These are phyloP conservation scores for Tephrocybe rancida DNA, from an alignment of 768 basidiomycete species.

Conservation along the genomic window DNA sequence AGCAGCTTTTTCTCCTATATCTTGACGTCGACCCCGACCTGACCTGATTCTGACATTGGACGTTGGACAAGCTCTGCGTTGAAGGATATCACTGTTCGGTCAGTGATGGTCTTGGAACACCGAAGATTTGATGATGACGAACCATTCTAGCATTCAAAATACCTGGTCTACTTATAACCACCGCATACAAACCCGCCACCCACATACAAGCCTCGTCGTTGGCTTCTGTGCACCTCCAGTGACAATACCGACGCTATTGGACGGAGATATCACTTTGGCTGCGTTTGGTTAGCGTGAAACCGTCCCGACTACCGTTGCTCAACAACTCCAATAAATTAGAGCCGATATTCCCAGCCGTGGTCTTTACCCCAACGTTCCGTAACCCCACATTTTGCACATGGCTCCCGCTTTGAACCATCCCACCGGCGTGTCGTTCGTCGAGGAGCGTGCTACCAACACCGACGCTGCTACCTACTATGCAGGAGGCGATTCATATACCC, in stretches of 20 bases:
- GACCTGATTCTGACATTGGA: too few relatives aligned
- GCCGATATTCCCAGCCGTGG: background rate
- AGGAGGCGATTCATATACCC: slow-evolving; percentile 73
- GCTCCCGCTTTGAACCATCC: slow-evolving; percentile 69
- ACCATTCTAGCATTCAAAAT: too few relatives aligned
- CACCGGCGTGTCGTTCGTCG: slow-evolving; percentile 63
- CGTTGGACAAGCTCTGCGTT: too few relatives aligned
- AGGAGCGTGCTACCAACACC: slow-evolving; percentile 60
- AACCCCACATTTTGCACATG: slow-evolving; percentile 34
- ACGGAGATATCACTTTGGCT: slow-evolving; percentile 20
- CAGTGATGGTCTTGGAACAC: too few relatives aligned
- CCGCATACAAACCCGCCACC: background rate
- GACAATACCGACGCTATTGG: background rate
- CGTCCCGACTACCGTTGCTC: slow-evolving; percentile 7
- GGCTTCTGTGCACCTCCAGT: background rate
- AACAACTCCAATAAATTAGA: slow-evolving; percentile 6
- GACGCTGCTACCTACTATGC: slow-evolving; percentile 87
- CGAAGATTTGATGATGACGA: too few relatives aligned
- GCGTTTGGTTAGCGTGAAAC: slow-evolving; percentile 11
- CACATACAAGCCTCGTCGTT: background rate
- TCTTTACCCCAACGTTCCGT: slow-evolving; percentile 7
- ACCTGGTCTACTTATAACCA: too few relatives aligned
- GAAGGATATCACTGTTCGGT: background rate
- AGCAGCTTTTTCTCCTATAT: slow-evolving; percentile 1
- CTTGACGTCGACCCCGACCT: background rate